A percentile compares a stretch with the other conserved stretches of the same genome.
Evolutionary conservation across 106 monocot species (phyloP).

Genomic region (Alisma plantagoaquatica): DNA sequence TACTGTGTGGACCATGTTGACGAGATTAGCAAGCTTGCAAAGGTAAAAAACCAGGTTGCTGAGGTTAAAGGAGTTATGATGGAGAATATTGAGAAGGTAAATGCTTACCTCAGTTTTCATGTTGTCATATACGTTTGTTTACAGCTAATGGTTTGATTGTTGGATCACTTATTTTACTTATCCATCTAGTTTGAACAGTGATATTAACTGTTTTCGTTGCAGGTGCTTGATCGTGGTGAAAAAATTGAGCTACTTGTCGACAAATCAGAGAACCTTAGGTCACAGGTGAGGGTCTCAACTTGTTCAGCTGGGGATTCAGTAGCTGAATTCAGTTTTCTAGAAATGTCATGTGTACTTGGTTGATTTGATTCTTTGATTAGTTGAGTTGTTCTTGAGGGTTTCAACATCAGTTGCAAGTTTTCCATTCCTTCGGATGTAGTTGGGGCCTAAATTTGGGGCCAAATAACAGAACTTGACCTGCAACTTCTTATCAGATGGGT

Average conservation of each 20-base stretch:
- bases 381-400: too few species aligned
- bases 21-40: slow-evolving; percentile 46
- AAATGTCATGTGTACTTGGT: too few species aligned
- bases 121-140: too few species aligned
- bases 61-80: slow-evolving; percentile 68
- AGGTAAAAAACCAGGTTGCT: slow-evolving; percentile 54
- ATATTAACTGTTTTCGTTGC: not conserved
- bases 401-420: too few species aligned
- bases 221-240: slow-evolving; percentile 62
- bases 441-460: too few species aligned
- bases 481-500: not conserved
- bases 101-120: not conserved
- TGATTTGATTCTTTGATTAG: too few species aligned
- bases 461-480: too few species aligned
- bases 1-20: slow-evolving; percentile 53
- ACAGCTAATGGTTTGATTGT: too few species aligned
- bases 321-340: not conserved
- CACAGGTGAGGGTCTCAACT: slow-evolving; percentile 35
- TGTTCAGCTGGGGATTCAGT: not conserved
- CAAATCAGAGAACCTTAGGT: slow-evolving; percentile 49
- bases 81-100: slow-evolving; percentile 66
- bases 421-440: too few species aligned
- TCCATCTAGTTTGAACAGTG: too few species aligned
- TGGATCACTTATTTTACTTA: too few species aligned
- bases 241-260: slow-evolving; percentile 60